Percentiles rank a stretch among this genome's conserved stretches.
Conservation (phyloP, 2,329 filamentous ascomycete species). For the Ciborinia camelliae region DNA sequence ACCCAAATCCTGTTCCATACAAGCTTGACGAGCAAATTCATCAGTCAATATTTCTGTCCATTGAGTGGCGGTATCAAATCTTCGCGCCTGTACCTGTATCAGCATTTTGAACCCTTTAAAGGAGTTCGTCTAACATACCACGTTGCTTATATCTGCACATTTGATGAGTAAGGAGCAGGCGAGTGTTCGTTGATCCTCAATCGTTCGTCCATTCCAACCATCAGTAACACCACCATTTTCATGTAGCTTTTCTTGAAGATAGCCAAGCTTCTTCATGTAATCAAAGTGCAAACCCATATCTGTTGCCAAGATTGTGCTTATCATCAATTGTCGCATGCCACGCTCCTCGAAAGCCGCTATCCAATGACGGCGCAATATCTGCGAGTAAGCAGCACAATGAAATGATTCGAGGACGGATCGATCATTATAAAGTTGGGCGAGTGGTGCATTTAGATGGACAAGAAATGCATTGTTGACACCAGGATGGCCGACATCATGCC, state of each 20-base stretch:
- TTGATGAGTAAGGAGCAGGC: constrained; percentile 94
- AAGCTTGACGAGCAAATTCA: constrained; percentile 88
- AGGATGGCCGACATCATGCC: constrained; percentile 94
- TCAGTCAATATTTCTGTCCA: constrained; percentile 96
- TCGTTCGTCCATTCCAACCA: constrained; percentile 71
- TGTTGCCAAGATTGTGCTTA: constrained; percentile 94
- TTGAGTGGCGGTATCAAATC: constrained; percentile 73
- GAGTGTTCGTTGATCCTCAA: constrained; percentile 74
- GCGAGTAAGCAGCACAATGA: constrained; percentile 94
- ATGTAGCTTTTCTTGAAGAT: constrained; percentile 73
- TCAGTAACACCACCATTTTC: constrained; percentile 59
- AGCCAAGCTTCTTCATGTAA: constrained; percentile 87
- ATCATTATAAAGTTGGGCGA: constrained; percentile 96
- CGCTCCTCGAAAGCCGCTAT: constrained; percentile 73
- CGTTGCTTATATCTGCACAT: constrained; percentile 97
- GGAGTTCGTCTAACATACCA: constrained; percentile 57
- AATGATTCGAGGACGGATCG: constrained; percentile 95
- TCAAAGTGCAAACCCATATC: constrained; percentile 98
- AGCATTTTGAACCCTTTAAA: constrained; percentile 25
- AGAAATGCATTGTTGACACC: constrained; percentile 98
- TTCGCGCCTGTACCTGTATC: constrained; percentile 62
- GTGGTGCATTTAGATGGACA: constrained; percentile 82
- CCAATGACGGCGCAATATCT: constrained; percentile 92
- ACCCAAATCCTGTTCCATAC: constrained; percentile 83
- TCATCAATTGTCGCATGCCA: constrained; percentile 85